A percentile compares a stretch with the other conserved stretches of the same genome.
These are phyloP conservation scores for Epichloe festucae DNA, from an alignment of 2,329 filamentous ascomycete species.

Conservation along the genomic window DNA sequence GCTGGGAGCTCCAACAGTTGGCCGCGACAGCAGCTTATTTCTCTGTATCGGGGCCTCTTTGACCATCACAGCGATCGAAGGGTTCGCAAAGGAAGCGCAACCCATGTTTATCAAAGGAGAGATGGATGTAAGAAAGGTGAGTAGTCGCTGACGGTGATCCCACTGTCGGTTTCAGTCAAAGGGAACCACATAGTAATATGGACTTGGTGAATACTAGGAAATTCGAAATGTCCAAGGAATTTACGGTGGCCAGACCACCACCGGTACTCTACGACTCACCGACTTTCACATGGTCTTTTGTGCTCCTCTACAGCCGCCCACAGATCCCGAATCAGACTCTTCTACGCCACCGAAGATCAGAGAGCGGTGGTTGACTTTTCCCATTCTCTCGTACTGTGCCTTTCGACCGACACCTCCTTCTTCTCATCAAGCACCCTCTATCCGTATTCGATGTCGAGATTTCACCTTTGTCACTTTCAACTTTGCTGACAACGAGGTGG, in stretches of 20 bases:
- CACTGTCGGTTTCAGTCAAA: background rate
- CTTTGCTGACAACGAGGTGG: conserved; percentile 60
- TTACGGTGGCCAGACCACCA: conserved; percentile 42
- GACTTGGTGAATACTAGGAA: conserved; percentile 19
- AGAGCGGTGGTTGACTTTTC: conserved; percentile 90
- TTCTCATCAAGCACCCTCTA: conserved; percentile 62
- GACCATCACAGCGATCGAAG: background rate
- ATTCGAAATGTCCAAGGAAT: conserved; percentile 48
- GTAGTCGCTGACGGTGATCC: conserved; percentile 2
- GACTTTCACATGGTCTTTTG: conserved; percentile 48
- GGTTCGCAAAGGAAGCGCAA: background rate
- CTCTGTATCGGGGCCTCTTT: background rate
- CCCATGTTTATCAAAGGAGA: background rate
- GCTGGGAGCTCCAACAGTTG: background rate
- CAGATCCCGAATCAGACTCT: conserved; percentile 10
- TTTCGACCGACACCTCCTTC: conserved; percentile 60
- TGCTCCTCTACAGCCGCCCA: conserved; percentile 24
- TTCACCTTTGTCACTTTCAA: conserved; percentile 91
- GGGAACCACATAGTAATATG: background rate
- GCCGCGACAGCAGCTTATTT: background rate
- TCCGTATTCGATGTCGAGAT: conserved; percentile 81
- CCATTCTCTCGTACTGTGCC: conserved; percentile 72
- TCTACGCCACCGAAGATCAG: conserved; percentile 24
- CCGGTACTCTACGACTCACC: conserved; percentile 46
- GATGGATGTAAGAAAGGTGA: conserved; percentile 31